These are phyloP conservation scores for Wickerhamiella bombiphila DNA, from an alignment of 805 yeast genomes.

Conservation along the genomic window DNA sequence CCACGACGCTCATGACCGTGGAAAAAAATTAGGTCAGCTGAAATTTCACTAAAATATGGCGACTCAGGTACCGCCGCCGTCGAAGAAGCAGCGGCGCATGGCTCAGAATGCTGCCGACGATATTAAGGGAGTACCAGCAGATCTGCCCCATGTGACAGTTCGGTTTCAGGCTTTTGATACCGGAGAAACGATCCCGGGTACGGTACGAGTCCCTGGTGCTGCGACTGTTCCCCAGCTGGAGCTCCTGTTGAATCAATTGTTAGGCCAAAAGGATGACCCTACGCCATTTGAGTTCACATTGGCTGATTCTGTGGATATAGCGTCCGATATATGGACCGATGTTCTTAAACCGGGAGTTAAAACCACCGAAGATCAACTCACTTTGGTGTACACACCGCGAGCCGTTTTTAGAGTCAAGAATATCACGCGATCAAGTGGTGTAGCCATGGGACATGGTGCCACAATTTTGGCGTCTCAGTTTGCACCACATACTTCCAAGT, in stretches of 20 bases:
- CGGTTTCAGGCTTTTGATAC: conserved; percentile 88
- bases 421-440: conserved; percentile 78
- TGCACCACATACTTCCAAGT: conserved; percentile 75
- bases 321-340: conserved; percentile 61
- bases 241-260: conserved; percentile 67
- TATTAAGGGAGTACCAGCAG: conserved; percentile 55
- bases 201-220: conserved; percentile 81
- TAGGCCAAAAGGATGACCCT: conserved; percentile 48
- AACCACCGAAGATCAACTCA: conserved; percentile 85
- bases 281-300: conserved; percentile 81
- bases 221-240: conserved; percentile 77
- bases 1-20: conserved; percentile 72
- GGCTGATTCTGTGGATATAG: conserved; percentile 35
- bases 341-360: conserved; percentile 74
- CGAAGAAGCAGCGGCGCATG: conserved; percentile 71
- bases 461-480: conserved; percentile 85
- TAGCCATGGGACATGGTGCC: conserved; percentile 90
- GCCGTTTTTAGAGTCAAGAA: conserved; percentile 90
- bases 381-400: conserved; percentile 82
- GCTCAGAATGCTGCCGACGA: conserved; percentile 26
- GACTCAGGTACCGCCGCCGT: conserved; percentile 83
- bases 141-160: conserved; percentile 74
- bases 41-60: conserved; percentile 42
- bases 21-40: conserved; percentile 2
- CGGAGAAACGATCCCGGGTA: conserved; percentile 73